Conservation (phyloP, 805 yeast species). For the Groenewaldozyma tartarivorans region DNA sequence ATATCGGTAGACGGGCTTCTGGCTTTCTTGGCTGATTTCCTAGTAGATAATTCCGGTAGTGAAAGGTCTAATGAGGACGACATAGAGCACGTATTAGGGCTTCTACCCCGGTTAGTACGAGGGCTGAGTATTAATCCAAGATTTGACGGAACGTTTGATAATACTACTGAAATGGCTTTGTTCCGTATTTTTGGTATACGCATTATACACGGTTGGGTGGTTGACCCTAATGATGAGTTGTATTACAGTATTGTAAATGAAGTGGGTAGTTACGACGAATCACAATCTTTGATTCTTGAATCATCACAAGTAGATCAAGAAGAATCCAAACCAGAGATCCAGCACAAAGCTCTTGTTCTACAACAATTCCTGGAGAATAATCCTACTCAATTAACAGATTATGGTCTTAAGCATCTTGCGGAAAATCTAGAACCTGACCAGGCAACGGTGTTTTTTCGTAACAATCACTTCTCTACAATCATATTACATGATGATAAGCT, state of each 20-base stretch:
- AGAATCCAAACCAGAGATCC: neutral
- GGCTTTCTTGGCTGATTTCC: constrained; percentile 41
- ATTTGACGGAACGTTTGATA: constrained; percentile 51
- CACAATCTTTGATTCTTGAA: constrained; percentile 48
- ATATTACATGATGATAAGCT: constrained; percentile 36
- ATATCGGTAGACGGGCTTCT: constrained; percentile 36
- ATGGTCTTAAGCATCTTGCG: constrained; percentile 48
- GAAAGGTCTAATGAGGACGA: constrained; percentile 31
- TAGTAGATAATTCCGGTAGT: constrained; percentile 16
- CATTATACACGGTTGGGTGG: constrained; percentile 78
- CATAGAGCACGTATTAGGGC: constrained; percentile 40
- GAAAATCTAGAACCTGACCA: constrained; percentile 40
- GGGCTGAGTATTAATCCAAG: constrained; percentile 69
- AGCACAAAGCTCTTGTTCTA: constrained; percentile 11
- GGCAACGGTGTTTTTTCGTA: constrained; percentile 69
- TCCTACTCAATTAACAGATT: constrained; percentile 64
- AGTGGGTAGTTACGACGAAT: constrained; percentile 43
- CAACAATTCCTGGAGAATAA: constrained; percentile 48
- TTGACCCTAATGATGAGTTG: constrained; percentile 31
- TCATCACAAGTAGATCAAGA: constrained; percentile 18
- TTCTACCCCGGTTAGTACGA: constrained; percentile 54
- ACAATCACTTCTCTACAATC: constrained; percentile 79
- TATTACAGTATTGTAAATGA: constrained; percentile 26
- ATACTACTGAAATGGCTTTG: constrained; percentile 43
- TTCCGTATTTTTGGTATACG: constrained; percentile 51